Evolutionary conservation across 75 land plant genomes (phyloP), one percentile per base, ranked within the genome.

Genomic region (Selaginella tamariscina): DNA sequence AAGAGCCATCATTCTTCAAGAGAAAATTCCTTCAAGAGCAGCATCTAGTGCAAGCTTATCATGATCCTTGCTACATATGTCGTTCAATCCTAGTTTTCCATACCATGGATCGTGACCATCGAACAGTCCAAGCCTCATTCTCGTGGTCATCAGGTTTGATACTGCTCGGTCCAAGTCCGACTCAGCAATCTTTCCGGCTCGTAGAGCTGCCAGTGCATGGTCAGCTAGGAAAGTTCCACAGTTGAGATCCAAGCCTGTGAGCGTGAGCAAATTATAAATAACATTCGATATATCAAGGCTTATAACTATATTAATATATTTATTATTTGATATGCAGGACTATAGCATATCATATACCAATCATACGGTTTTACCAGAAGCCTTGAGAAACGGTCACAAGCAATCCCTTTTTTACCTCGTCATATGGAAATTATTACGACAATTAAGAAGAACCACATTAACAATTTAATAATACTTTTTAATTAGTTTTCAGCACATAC

Each of bases 61-160:
- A 57, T 95, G 81, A 29, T 77, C 82, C 1, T 57, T 67, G 1
- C 84, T 84, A 73, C 99, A 95, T 1, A 95, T 80, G 39, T 95
- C 89, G 1, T 26, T 66, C 22, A 89, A 82, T 22, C 93, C 89
- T 0, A 95, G 71, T 29, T 60, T 59, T 0, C 87, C 87, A 70
- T 70, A 95, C 11, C 70, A 62, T 0, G 96, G 96, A 65, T 85
- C 78, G n/a, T n/a, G n/a, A 0, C 97, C 97, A 59, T 95, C 97
- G 59, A 91, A 95, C 80, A 82, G 78, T 23, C 99, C 99, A 0
- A 95, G 73, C 2, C 99, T 73, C 99, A 95, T 95, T 20, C 81
- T 78, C 31, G 81, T 83, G 0, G 78, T 69, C 56, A 83, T 74
- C 30, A 79, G 75, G 56, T 95, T 86, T 27, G 67, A 64, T 33